Evolutionary conservation across 306 rosid species (phyloP).

Genomic region (Cucurbita argyrosperma): DNA sequence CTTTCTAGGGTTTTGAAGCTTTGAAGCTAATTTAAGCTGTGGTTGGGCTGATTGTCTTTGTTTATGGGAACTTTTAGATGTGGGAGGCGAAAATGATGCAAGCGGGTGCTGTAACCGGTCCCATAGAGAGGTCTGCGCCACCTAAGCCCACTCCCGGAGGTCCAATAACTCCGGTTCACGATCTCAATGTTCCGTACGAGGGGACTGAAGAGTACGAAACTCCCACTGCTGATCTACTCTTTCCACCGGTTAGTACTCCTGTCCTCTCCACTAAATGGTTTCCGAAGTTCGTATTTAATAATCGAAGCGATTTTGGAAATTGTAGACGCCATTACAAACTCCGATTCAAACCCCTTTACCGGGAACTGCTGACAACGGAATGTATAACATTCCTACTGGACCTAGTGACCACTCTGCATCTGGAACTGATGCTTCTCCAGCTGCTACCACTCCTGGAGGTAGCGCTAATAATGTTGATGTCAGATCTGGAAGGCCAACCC

Average conservation of each 20-base stretch:
- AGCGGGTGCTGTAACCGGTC: slow-evolving; percentile 60
- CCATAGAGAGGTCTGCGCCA: slow-evolving; percentile 62
- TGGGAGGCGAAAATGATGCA: slow-evolving; percentile 96
- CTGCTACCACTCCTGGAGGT: slow-evolving; percentile 21
- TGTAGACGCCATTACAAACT: slow-evolving; percentile 80
- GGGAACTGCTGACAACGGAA: slow-evolving; percentile 44
- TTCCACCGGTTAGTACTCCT: slow-evolving; percentile 75
- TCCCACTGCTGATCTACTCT: slow-evolving; percentile 90
- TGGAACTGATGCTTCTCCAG: slow-evolving; percentile 49
- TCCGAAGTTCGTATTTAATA: slow-evolving; percentile 6
- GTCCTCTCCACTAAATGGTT: background rate
- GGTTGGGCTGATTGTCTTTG: slow-evolving; percentile 11
- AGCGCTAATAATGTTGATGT: slow-evolving; percentile 32
- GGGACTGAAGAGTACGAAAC: slow-evolving; percentile 95
- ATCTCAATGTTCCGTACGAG: slow-evolving; percentile 94
- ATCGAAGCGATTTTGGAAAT: slow-evolving; percentile 8
- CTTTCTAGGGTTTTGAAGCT: slow-evolving; percentile 13
- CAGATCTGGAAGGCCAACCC: slow-evolving; percentile 60
- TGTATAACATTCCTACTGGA: slow-evolving; percentile 85
- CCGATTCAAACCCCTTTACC: slow-evolving; percentile 92
- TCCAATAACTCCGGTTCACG: slow-evolving; percentile 83
- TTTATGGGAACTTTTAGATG: slow-evolving; percentile 24
- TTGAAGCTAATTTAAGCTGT: slow-evolving; percentile 5
- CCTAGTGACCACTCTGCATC: slow-evolving; percentile 58
- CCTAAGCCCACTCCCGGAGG: slow-evolving; percentile 64